A percentile compares a stretch with the other conserved stretches of the same genome.
phyloP scores from a whole-genome alignment of 768 basidiomycete genomes.

The Amyloporia xantha region DNA sequence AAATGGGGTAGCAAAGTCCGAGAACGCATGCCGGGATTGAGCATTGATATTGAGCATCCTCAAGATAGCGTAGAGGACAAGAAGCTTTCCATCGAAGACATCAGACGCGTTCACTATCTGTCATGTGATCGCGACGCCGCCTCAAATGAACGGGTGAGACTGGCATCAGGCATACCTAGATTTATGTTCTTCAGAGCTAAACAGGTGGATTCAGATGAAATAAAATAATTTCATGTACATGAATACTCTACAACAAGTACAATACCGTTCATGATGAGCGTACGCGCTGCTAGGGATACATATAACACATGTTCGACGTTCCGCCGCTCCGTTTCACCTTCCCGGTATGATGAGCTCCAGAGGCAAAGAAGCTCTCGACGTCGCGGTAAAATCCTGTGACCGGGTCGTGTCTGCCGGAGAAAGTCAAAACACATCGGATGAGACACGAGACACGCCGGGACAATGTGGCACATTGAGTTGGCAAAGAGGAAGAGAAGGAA shows the following conservation, averaged over 20 bases:
- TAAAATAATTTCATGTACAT: not conserved
- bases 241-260: not conserved
- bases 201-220: not conserved
- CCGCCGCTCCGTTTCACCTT: too few relatives aligned
- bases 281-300: not conserved
- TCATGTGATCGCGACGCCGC: not conserved
- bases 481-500: too few relatives aligned
- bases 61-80: too few relatives aligned
- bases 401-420: not conserved
- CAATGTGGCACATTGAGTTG: too few relatives aligned
- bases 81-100: too few relatives aligned
- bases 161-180: not conserved
- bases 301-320: not conserved
- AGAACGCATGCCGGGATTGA: too few relatives aligned
- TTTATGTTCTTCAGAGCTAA: not conserved
- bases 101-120: not conserved
- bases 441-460: not conserved
- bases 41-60: not conserved
- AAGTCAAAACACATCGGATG: not conserved
- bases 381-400: too few relatives aligned
- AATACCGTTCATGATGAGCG: not conserved
- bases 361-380: too few relatives aligned
- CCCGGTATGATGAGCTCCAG: too few relatives aligned
- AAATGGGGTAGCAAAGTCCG: too few relatives aligned
- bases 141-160: not conserved